These are phyloP conservation scores for Kalaharituber pfeilii DNA, from an alignment of 2,329 filamentous ascomycete genomes.

Conservation along the genomic window DNA sequence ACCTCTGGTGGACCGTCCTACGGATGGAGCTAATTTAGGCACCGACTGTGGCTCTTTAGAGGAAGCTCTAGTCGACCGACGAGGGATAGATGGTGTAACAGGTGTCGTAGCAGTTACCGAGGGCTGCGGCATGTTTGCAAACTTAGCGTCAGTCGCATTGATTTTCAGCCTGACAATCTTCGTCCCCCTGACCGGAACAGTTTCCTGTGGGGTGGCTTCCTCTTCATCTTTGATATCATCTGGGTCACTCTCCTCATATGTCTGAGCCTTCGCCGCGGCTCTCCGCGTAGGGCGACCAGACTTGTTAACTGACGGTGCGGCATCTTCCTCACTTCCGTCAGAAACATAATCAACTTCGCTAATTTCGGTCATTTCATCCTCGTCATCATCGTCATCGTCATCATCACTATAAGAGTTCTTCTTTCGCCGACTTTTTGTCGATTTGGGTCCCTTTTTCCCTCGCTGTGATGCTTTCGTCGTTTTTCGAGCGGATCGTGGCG, in stretches of 20 bases:
- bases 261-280: constrained; percentile 10
- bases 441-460: not conserved
- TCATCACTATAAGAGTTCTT: constrained; percentile 10
- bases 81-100: not conserved
- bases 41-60: not conserved
- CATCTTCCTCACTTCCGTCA: constrained; percentile 12
- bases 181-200: not conserved
- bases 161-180: constrained; percentile 4
- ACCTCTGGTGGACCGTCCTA: not conserved
- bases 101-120: not conserved
- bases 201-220: constrained; percentile 11
- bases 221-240: constrained; percentile 26
- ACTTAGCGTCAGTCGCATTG: not conserved
- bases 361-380: constrained; percentile 6
- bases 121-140: no score
- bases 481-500: not conserved
- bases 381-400: constrained; percentile 14
- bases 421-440: constrained; percentile 5
- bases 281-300: constrained; percentile 17
- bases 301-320: constrained; percentile 13
- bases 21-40: not conserved
- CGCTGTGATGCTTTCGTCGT: not conserved
- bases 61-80: constrained; percentile 9
- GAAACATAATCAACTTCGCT: constrained; percentile 6
- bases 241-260: constrained; percentile 23